Evolutionary conservation across 192 early-diverging fungal genomes (phyloP), one percentile per base, ranked within the genome.

Genomic region (Helicostylum pulchrum): DNA sequence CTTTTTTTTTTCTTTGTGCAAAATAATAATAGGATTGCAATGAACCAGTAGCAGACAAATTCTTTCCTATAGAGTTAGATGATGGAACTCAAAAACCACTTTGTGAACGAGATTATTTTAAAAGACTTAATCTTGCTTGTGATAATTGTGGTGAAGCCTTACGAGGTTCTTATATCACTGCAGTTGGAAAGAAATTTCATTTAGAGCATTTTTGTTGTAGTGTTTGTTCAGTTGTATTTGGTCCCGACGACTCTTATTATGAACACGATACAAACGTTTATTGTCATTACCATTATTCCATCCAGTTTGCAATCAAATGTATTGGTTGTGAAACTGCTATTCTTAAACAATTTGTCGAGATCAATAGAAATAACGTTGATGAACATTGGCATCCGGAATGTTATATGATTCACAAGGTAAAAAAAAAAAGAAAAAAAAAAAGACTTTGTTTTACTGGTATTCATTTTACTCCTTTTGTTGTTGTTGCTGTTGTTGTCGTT

Each of bases 371-470:
- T 44, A 81, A 73, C 34, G 62, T 83, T 42, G 79, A 85, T 46
- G 92, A 96, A 74, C 94, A 96, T 71, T 99, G 97, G 97, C 97
- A 99, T 77, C 96, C 96, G 8, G 92, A 96, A 73, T 99, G 97
- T 74, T 99, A 99, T 75, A 98, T 98, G 97, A 96, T 99, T 54
- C 92, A 94, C 78, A 96, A 96, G 81, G 90, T 91, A 70, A 46
- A 50, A 11, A 75, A 75, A 30, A 68, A 70, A 11, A 75, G 73
- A 30, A 68, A 70, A 64, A 47, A 23, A 66, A 34, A 31, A 8
- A 31, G 21, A 73, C 9, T 39, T 6, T 39, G 7, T 9, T 10
- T 39, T 9, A 39, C 36, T 39, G 9, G 36, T 39, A 39, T 39
- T 39, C 26, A 26, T 26, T 26, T n/a, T 26, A 26, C 15, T 46